These are phyloP conservation scores for Clitocybe nebularis DNA, from an alignment of 1,284 basidiomycete genomes.

Conservation along the genomic window DNA sequence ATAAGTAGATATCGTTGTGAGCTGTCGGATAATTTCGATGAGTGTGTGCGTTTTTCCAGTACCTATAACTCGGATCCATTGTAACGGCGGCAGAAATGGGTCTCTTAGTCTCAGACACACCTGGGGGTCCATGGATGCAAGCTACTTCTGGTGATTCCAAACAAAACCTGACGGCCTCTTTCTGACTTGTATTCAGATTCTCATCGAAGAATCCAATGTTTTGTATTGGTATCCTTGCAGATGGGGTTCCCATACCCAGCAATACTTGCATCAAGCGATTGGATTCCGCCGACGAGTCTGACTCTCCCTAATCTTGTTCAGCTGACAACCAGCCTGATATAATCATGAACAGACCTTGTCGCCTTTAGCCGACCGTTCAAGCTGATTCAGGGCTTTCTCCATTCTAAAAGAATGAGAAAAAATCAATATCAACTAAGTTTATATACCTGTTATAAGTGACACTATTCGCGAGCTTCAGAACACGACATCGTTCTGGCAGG, in stretches of 20 bases:
- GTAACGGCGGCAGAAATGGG: too few relatives aligned
- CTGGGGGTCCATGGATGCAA: slow-evolving; percentile 96
- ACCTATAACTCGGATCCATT: slow-evolving; percentile 34
- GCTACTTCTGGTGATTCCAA: slow-evolving; percentile 74
- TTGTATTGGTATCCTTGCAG: slow-evolving; percentile 28
- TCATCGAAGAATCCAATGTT: slow-evolving; percentile 72
- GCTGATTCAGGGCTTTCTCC: slow-evolving; percentile 71
- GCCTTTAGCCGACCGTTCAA: slow-evolving; percentile 45
- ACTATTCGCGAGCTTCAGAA: slow-evolving; percentile 89
- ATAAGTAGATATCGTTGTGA: slow-evolving; percentile 49
- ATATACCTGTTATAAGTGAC: slow-evolving; percentile 83
- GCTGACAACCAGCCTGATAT: neutral
- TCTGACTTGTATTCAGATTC: slow-evolving; percentile 81
- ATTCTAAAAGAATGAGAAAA: slow-evolving; percentile 48
- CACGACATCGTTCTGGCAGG: slow-evolving; percentile 77
- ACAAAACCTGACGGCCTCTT: slow-evolving; percentile 74
- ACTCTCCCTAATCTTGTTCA: slow-evolving; percentile 32
- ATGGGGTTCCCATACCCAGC: slow-evolving; percentile 55
- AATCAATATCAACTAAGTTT: neutral
- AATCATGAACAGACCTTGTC: slow-evolving; percentile 16
- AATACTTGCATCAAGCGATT: slow-evolving; percentile 60
- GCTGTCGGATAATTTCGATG: slow-evolving; percentile 85
- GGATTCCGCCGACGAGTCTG: slow-evolving; percentile 37
- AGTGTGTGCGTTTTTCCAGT: slow-evolving; percentile 93
- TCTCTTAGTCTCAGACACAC: too few relatives aligned